Conservation (phyloP, 192 early-diverging fungal genomes). For the Physocladia obscura region DNA sequence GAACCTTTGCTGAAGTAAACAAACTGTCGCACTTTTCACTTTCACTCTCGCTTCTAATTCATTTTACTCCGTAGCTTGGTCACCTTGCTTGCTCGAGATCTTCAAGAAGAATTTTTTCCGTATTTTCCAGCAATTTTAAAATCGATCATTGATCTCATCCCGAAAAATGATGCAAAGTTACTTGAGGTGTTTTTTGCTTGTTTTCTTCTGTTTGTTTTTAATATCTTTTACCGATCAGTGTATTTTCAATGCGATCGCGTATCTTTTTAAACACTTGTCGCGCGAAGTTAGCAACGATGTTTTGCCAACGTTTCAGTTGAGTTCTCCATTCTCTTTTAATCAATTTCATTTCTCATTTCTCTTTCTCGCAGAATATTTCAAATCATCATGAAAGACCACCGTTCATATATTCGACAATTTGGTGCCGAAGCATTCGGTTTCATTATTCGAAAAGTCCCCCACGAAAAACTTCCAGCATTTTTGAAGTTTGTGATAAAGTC, state of each 20-base stretch:
- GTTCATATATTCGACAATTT: slow-evolving; percentile 80
- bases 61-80: slow-evolving; percentile 63
- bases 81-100: slow-evolving; percentile 81
- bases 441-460: slow-evolving; percentile 76
- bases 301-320: slow-evolving; percentile 68
- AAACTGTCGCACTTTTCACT: not conserved
- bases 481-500: slow-evolving; percentile 63
- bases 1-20: slow-evolving; percentile 82
- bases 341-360: not conserved
- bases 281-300: slow-evolving; percentile 69
- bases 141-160: slow-evolving; percentile 64
- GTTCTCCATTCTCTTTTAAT: not conserved
- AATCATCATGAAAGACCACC: slow-evolving; percentile 70
- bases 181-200: slow-evolving; percentile 72
- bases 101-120: slow-evolving; percentile 87
- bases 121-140: slow-evolving; percentile 70
- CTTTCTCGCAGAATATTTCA: slow-evolving; percentile 56
- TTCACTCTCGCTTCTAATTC: not conserved
- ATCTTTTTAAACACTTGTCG: slow-evolving; percentile 87
- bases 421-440: slow-evolving; percentile 90
- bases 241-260: slow-evolving; percentile 84
- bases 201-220: not conserved
- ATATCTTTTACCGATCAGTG: slow-evolving; percentile 39
- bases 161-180: slow-evolving; percentile 65
- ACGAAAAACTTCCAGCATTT: slow-evolving; percentile 58